These are phyloP conservation scores for Debaryomyces sp. DNA, from an alignment of 1,139 yeast genomes.

Conservation along the genomic window DNA sequence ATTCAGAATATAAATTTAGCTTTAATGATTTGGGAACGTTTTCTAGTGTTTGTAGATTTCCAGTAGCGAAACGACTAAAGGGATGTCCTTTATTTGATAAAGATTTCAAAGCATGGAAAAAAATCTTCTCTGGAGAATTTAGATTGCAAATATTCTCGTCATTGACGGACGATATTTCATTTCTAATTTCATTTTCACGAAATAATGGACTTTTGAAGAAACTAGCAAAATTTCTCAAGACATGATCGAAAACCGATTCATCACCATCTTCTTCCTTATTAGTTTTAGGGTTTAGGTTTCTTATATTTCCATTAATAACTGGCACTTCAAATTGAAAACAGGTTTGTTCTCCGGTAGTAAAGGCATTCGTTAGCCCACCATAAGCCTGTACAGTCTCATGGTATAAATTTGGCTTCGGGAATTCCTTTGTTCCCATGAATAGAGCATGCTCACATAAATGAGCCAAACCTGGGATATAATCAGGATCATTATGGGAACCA, in stretches of 20 bases:
- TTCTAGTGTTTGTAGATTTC: slow-evolving; percentile 37
- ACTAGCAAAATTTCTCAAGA: slow-evolving; percentile 54
- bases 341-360: slow-evolving; percentile 66
- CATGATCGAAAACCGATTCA: slow-evolving; percentile 42
- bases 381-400: slow-evolving; percentile 42
- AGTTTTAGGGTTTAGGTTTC: not conserved
- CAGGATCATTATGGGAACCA: slow-evolving; percentile 68
- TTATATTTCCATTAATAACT: slow-evolving; percentile 24
- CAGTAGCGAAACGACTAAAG: slow-evolving; percentile 51
- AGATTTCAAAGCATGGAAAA: slow-evolving; percentile 61
- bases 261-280: slow-evolving; percentile 3
- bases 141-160: slow-evolving; percentile 64
- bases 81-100: slow-evolving; percentile 46
- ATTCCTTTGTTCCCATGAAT: slow-evolving; percentile 57
- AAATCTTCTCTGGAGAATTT: slow-evolving; percentile 41
- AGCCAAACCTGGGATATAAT: slow-evolving; percentile 59
- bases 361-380: slow-evolving; percentile 67
- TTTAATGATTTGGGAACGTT: slow-evolving; percentile 16
- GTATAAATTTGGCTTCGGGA: slow-evolving; percentile 50
- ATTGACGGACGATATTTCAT: slow-evolving; percentile 61
- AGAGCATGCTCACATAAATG: slow-evolving; percentile 76
- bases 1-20: slow-evolving; percentile 21
- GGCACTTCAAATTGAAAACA: slow-evolving; percentile 64
- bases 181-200: slow-evolving; percentile 37
- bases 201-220: slow-evolving; percentile 56